Conservation (phyloP, 768 basidiomycete species). For the Tylopilus vinaceipallidus region DNA sequence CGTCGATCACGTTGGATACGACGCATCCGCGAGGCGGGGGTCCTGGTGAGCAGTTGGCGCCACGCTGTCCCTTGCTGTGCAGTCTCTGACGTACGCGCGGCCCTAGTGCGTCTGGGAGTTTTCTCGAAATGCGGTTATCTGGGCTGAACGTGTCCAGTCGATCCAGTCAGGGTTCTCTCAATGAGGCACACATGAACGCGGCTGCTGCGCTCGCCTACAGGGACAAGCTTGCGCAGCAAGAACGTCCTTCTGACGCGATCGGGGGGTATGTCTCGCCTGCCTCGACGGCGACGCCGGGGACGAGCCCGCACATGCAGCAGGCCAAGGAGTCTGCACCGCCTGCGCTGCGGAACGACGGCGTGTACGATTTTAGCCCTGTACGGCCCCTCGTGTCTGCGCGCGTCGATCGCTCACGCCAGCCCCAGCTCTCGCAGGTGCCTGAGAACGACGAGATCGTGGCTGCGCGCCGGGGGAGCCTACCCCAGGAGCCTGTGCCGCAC, state of each 20-base stretch:
- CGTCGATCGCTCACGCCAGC: background rate
- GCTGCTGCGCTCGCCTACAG: constrained; percentile 21
- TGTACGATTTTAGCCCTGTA: constrained; percentile 30
- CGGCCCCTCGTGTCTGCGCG: background rate
- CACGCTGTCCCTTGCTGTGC: constrained; percentile 19
- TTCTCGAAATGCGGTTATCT: constrained; percentile 31
- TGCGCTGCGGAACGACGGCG: constrained; percentile 21
- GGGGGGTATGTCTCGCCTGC: constrained; percentile 43
- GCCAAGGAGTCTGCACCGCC: constrained; percentile 24
- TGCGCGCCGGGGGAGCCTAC: constrained; percentile 29
- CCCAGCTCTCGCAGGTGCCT: constrained; percentile 23
- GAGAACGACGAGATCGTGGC: constrained; percentile 19
- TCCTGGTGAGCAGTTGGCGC: constrained; percentile 24
- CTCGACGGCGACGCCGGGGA: constrained; percentile 43
- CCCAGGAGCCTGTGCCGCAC: constrained; percentile 19
- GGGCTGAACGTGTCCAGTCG: constrained; percentile 31
- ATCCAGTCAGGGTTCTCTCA: constrained; percentile 33
- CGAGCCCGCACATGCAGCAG: constrained; percentile 31
- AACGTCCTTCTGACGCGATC: constrained; percentile 17
- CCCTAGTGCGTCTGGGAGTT: constrained; percentile 28
- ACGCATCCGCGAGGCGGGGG: constrained; percentile 34
- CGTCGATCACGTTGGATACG: constrained; percentile 30
- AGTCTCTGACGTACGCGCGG: constrained; percentile 22
- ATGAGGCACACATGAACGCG: constrained; percentile 27
- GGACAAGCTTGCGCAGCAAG: constrained; percentile 27